These are phyloP conservation scores for Malassezia slooffiae DNA, from an alignment of 1,284 basidiomycete species.

Conservation along the genomic window DNA sequence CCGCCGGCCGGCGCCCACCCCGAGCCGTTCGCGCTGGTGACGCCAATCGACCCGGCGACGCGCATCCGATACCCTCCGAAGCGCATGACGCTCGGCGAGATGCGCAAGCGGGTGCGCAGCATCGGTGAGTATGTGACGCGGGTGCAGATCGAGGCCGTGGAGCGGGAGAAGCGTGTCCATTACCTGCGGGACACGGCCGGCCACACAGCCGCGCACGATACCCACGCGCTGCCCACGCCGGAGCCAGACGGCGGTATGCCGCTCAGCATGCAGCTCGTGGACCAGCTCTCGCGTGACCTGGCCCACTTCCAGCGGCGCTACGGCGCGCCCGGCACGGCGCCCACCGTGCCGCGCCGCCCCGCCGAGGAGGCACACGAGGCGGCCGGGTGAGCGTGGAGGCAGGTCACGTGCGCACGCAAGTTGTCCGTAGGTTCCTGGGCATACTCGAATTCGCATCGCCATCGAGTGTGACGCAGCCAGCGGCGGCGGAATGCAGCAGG, in stretches of 20 bases:
- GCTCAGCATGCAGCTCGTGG: slow-evolving; percentile 39
- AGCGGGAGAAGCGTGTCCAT: slow-evolving; percentile 41
- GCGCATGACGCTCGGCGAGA: slow-evolving; percentile 83
- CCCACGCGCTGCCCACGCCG: background rate
- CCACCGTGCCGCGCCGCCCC: no score
- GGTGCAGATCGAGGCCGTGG: slow-evolving; percentile 47
- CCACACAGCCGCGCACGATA: background rate
- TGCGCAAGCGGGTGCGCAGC: slow-evolving; percentile 86
- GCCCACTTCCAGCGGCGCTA: slow-evolving; percentile 36
- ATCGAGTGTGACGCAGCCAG: no score
- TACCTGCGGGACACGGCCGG: slow-evolving; percentile 41
- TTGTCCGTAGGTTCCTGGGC: no score
- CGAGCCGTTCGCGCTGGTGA: slow-evolving; percentile 25
- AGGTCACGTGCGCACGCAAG: no score
- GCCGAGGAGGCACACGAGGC: no score
- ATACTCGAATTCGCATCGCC: no score
- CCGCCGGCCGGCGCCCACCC: slow-evolving; percentile 10
- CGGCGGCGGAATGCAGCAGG: no score
- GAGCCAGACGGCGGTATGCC: slow-evolving; percentile 9
- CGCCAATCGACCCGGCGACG: slow-evolving; percentile 64
- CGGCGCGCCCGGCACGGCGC: slow-evolving; percentile 7
- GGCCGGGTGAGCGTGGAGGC: no score
- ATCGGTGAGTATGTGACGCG: slow-evolving; percentile 71
- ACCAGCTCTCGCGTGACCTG: slow-evolving; percentile 40
- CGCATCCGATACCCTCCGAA: slow-evolving; percentile 89